Percentiles rank a stretch among this genome's conserved stretches.
These are phyloP conservation scores for Boechera stricta DNA, from an alignment of 345 rosid species.

Conservation along the genomic window DNA sequence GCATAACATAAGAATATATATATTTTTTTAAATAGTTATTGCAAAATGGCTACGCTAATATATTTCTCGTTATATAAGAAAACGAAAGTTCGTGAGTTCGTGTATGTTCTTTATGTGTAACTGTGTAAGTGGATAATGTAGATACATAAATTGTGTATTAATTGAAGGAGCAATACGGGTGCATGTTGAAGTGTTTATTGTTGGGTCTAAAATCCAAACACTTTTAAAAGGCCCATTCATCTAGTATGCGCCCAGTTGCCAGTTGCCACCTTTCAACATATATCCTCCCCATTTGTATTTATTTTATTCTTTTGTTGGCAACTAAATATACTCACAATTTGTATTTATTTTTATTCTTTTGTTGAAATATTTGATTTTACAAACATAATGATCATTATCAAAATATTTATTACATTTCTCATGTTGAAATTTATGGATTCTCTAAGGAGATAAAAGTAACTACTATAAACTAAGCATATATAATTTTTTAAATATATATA, in stretches of 20 bases:
- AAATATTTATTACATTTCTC: too few species aligned
- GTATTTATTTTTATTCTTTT: too few species aligned
- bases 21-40: too few species aligned
- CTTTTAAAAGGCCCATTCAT: slow-evolving; percentile 26
- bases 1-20: too few species aligned
- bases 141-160: slow-evolving; percentile 13
- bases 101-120: not conserved
- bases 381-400: too few species aligned
- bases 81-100: not conserved
- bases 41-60: not conserved
- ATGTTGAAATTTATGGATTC: too few species aligned
- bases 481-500: too few species aligned
- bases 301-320: not conserved
- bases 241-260: not conserved
- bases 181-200: slow-evolving; percentile 7
- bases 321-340: too few species aligned
- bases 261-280: not conserved
- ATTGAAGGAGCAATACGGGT: not conserved
- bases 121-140: not conserved
- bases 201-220: not conserved
- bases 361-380: not conserved
- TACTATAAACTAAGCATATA: too few species aligned
- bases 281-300: slow-evolving; percentile 1
- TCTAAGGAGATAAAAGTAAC: too few species aligned
- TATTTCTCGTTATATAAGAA: not conserved